phyloP scores from a whole-genome alignment of 2,329 filamentous ascomycete species.

The Dissoconium aciculare region DNA sequence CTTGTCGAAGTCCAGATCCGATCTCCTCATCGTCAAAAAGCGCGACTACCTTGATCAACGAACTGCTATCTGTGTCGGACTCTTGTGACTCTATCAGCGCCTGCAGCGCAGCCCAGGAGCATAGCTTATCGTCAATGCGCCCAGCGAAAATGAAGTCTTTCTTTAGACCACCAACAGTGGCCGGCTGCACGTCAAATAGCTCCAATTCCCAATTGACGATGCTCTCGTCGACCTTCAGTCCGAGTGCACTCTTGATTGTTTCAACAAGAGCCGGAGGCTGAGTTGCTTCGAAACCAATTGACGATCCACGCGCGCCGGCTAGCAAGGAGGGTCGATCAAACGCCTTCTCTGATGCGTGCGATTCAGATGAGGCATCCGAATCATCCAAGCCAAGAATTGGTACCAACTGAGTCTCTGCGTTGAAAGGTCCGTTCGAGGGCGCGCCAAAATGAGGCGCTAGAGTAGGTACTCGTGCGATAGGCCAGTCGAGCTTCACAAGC shows the following conservation, averaged over 20 bases:
- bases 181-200: conserved; percentile 80
- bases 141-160: conserved; percentile 91
- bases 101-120: conserved; percentile 80
- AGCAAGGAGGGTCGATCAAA: conserved; percentile 28
- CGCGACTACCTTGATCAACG: conserved; percentile 74
- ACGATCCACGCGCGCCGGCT: conserved; percentile 30
- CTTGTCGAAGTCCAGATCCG: conserved; percentile 77
- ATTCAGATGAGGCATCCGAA: conserved; percentile 18
- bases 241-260: conserved; percentile 65
- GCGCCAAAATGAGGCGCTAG: conserved; percentile 88
- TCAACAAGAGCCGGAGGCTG: conserved; percentile 77
- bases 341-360: conserved; percentile 19
- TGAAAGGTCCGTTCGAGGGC: conserved; percentile 50
- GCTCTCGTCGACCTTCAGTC: conserved; percentile 44
- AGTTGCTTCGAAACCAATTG: conserved; percentile 60
- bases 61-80: conserved; percentile 40
- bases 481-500: conserved; percentile 86
- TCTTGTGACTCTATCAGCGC: conserved; percentile 50
- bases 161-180: conserved; percentile 67
- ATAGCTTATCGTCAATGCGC: conserved; percentile 94
- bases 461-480: conserved; percentile 81
- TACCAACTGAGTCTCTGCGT: conserved; percentile 84
- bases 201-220: conserved; percentile 97
- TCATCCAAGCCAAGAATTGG: conserved; percentile 83
- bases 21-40: conserved; percentile 97